Percentiles rank a stretch among this genome's conserved stretches.
Conservation (phyloP, 1,284 basidiomycete species). For the Sphagnurus paluster region DNA sequence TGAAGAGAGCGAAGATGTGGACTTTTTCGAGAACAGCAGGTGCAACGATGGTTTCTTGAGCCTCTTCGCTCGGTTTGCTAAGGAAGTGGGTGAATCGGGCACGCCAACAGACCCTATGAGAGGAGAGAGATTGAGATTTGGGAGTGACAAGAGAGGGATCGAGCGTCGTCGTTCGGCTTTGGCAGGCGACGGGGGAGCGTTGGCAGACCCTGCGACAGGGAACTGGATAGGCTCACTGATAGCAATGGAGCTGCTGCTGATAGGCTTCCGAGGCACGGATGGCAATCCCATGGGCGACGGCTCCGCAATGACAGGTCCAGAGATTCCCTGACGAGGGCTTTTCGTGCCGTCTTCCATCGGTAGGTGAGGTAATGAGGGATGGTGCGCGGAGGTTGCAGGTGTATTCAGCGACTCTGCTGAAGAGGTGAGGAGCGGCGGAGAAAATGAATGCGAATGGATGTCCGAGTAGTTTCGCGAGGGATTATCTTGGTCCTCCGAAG, state of each 20-base stretch:
- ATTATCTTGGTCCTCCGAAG: slow-evolving; percentile 34
- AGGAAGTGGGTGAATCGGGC: slow-evolving; percentile 21
- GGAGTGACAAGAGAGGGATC: slow-evolving; percentile 43
- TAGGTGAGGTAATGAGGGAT: slow-evolving; percentile 38
- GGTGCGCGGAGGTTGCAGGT: slow-evolving; percentile 38
- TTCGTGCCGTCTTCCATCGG: slow-evolving; percentile 28
- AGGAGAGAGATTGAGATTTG: slow-evolving; percentile 34
- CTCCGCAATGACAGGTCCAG: slow-evolving; percentile 21
- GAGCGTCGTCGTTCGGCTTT: slow-evolving; percentile 36
- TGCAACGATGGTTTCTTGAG: slow-evolving; percentile 57
- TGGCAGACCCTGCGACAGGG: slow-evolving; percentile 24
- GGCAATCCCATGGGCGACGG: slow-evolving; percentile 16
- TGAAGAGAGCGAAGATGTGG: slow-evolving; percentile 38
- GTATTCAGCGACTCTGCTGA: slow-evolving; percentile 46
- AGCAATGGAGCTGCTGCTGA: slow-evolving; percentile 32
- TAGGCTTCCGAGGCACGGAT: slow-evolving; percentile 19
- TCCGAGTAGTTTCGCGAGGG: slow-evolving; percentile 17
- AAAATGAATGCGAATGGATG: slow-evolving; percentile 25
- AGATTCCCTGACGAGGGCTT: slow-evolving; percentile 6
- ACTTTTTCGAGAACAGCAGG: slow-evolving; percentile 52
- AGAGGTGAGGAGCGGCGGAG: slow-evolving; percentile 39
- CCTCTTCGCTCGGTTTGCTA: slow-evolving; percentile 28
- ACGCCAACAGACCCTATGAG: slow-evolving; percentile 8
- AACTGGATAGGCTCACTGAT: slow-evolving; percentile 35
- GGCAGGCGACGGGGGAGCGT: slow-evolving; percentile 22